Evolutionary conservation across 2,329 filamentous ascomycete species (phyloP).

Genomic region (Ophiostoma australiae): DNA sequence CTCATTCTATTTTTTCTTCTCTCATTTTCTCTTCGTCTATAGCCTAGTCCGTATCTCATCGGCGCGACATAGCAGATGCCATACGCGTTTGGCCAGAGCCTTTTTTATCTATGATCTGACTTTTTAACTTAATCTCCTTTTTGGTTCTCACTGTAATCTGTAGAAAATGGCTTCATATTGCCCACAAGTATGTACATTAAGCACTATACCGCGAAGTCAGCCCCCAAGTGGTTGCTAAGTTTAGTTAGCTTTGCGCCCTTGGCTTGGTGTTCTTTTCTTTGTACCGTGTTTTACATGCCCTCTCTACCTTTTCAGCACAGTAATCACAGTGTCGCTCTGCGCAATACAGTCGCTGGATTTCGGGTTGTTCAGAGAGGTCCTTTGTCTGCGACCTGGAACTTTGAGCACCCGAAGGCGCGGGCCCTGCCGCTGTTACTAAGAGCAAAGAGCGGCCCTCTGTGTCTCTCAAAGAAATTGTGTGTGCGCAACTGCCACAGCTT

Average conservation of each 20-base stretch:
- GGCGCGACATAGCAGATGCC: not conserved
- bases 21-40: not conserved
- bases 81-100: not conserved
- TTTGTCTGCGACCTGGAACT: conserved; percentile 10
- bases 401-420: conserved; percentile 16
- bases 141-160: not conserved
- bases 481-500: not conserved
- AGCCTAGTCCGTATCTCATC: not conserved
- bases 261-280: conserved; percentile 12
- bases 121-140: not conserved
- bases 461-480: not conserved
- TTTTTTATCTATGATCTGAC: not conserved
- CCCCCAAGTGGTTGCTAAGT: not conserved
- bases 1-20: not conserved
- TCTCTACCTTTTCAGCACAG: not conserved
- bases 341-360: not conserved
- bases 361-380: not conserved
- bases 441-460: not conserved
- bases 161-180: not conserved
- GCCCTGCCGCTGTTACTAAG: conserved; percentile 16
- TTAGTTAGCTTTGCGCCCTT: conserved; percentile 22
- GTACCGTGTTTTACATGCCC: not conserved
- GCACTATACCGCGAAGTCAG: not conserved
- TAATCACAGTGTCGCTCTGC: not conserved
- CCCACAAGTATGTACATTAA: not conserved